Evolutionary conservation across 202 grass and related monocot species (phyloP).

Genomic region (Elaeis oleifera): DNA sequence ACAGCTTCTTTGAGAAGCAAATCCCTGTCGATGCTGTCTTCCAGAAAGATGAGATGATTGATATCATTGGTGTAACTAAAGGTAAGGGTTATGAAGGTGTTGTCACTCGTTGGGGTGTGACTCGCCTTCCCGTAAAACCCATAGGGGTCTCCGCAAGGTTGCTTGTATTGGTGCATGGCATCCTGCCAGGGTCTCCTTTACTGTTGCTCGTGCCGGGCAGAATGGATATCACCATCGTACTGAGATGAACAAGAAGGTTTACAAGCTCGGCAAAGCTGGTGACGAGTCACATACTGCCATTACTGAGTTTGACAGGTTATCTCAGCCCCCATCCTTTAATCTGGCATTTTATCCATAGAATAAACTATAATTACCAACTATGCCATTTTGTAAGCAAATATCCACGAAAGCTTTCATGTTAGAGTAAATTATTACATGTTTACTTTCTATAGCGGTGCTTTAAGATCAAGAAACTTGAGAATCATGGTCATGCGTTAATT

Average conservation of each 20-base stretch:
- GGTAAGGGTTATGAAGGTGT: constrained; percentile 97
- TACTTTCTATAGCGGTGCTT: not conserved
- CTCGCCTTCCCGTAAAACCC: constrained; percentile 85
- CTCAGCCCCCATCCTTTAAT: not conserved
- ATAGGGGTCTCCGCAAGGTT: constrained; percentile 90
- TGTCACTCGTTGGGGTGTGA: constrained; percentile 88
- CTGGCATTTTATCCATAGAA: no score
- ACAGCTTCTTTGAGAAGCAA: constrained; percentile 80
- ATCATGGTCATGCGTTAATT: no score
- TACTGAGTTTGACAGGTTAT: constrained; percentile 75
- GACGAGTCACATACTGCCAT: constrained; percentile 57
- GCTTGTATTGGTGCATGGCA: constrained; percentile 96
- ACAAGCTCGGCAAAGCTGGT: constrained; percentile 76
- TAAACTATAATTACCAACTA: no score
- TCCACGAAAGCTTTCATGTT: no score
- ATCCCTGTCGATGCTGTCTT: constrained; percentile 71
- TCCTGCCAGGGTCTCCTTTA: constrained; percentile 86
- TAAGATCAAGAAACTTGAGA: not conserved
- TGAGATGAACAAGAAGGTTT: constrained; percentile 92
- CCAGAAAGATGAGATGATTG: constrained; percentile 94
- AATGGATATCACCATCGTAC: constrained; percentile 92
- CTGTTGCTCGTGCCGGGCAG: constrained; percentile 87
- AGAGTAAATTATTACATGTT: not conserved
- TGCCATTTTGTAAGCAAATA: no score
- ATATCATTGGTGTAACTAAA: constrained; percentile 93